phyloP scores from a whole-genome alignment of 2,329 filamentous ascomycete genomes.

The Colletotrichum chrysophilum region DNA sequence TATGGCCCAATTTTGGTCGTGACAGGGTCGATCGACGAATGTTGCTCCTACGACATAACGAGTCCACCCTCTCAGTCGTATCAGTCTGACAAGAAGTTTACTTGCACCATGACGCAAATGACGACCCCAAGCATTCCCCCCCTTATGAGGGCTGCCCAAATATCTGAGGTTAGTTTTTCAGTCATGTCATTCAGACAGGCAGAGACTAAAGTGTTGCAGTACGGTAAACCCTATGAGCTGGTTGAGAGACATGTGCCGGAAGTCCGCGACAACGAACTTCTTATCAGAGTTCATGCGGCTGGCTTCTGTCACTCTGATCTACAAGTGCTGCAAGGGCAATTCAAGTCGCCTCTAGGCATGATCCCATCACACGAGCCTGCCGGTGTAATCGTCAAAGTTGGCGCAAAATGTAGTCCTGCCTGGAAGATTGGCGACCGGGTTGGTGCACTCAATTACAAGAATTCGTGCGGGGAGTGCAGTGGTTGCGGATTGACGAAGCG shows the following conservation, averaged over 20 bases:
- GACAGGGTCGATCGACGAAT: background rate
- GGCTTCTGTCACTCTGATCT: conserved; percentile 42
- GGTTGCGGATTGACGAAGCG: conserved; percentile 29
- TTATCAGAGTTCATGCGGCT: conserved; percentile 36
- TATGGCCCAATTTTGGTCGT: background rate
- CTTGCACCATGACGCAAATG: background rate
- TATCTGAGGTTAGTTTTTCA: background rate
- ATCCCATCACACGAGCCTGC: conserved; percentile 41
- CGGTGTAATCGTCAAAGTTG: conserved; percentile 33
- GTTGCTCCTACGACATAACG: background rate
- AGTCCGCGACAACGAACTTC: conserved; percentile 31
- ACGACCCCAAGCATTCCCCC: background rate
- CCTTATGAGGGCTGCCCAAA: conserved; percentile 25
- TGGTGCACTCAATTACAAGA: conserved; percentile 39
- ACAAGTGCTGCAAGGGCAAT: conserved; percentile 38
- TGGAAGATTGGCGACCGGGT: conserved; percentile 39
- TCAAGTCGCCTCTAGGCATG: conserved; percentile 30
- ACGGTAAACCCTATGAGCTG: conserved; percentile 32
- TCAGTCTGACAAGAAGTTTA: background rate
- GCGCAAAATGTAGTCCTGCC: conserved; percentile 21
- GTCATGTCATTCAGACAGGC: too few species aligned
- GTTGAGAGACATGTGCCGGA: conserved; percentile 23
- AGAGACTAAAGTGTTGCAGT: conserved; percentile 23
- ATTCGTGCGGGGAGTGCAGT: conserved; percentile 31
- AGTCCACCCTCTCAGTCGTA: background rate